These are phyloP conservation scores for Suhomyces faveliae DNA, from an alignment of 805 yeast genomes.

Conservation along the genomic window DNA sequence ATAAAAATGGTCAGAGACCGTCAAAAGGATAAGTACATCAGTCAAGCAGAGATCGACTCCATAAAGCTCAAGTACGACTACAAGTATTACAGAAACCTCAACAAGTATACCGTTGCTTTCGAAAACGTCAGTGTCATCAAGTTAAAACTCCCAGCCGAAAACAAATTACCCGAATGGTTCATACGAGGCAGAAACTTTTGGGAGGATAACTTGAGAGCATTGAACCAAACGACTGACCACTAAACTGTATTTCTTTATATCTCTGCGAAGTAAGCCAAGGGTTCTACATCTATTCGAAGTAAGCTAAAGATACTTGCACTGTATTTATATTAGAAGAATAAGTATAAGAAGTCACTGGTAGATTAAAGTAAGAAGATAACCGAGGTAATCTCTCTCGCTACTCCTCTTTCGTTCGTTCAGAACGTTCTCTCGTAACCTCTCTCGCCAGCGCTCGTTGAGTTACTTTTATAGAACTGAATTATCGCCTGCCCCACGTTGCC, in stretches of 20 bases:
- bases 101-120: conserved; percentile 28
- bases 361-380: too few relatives aligned
- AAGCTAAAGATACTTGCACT: too few relatives aligned
- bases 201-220: conserved; percentile 41
- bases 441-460: too few relatives aligned
- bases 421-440: too few relatives aligned
- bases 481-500: conserved; percentile 27
- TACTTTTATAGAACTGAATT: conserved; percentile 1
- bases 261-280: too few relatives aligned
- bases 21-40: conserved; percentile 7
- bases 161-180: conserved; percentile 76
- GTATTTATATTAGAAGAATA: too few relatives aligned
- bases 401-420: too few relatives aligned
- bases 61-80: conserved; percentile 26
- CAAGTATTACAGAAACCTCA: conserved; percentile 43
- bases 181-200: conserved; percentile 58
- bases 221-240: conserved; percentile 7
- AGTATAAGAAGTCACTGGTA: too few relatives aligned
- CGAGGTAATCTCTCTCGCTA: too few relatives aligned
- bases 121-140: conserved; percentile 40
- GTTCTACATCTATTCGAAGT: neutral
- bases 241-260: neutral
- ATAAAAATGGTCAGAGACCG: conserved; percentile 1
- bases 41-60: conserved; percentile 9
- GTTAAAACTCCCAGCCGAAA: conserved; percentile 59